Percentiles rank a stretch among this genome's conserved stretches.
phyloP scores from a whole-genome alignment of 2,329 filamentous ascomycete genomes.

The Trichophyton verrucosum region DNA sequence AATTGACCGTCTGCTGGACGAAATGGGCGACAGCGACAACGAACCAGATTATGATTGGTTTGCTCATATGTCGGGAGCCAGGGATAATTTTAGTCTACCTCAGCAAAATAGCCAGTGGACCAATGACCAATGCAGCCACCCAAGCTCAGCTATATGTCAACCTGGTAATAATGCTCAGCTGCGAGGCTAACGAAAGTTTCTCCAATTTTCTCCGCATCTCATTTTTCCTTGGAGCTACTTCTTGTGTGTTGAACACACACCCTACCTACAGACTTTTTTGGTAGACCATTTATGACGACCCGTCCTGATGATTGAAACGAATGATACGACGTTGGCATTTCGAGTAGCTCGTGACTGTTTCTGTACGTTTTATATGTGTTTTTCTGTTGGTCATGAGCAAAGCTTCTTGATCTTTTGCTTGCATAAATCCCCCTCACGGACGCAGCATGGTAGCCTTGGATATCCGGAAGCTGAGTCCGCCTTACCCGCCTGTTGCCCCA shows the following conservation, averaged over 20 bases:
- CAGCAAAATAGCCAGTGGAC: neutral
- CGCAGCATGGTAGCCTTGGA: neutral
- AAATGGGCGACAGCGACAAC: slow-evolving; percentile 18
- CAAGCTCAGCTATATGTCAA: neutral
- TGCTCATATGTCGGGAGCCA: neutral
- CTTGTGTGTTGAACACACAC: neutral
- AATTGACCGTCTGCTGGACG: slow-evolving; percentile 22
- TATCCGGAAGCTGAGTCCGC: neutral
- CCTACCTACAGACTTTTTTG: neutral
- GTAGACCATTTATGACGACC: neutral
- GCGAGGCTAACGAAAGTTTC: neutral
- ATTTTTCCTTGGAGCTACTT: neutral
- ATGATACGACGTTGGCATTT: neutral
- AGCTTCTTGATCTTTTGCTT: neutral
- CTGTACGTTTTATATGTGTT: neutral
- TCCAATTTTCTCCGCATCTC: neutral
- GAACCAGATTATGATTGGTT: slow-evolving; percentile 16
- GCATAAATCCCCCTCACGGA: neutral
- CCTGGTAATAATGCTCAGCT: neutral
- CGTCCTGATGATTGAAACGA: neutral
- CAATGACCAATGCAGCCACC: neutral
- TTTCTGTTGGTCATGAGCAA: neutral
- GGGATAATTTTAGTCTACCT: neutral
- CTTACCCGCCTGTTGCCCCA: neutral
- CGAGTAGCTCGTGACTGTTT: neutral